Conservation (phyloP, 1,139 yeast species). For the Ashbya aceris region DNA sequence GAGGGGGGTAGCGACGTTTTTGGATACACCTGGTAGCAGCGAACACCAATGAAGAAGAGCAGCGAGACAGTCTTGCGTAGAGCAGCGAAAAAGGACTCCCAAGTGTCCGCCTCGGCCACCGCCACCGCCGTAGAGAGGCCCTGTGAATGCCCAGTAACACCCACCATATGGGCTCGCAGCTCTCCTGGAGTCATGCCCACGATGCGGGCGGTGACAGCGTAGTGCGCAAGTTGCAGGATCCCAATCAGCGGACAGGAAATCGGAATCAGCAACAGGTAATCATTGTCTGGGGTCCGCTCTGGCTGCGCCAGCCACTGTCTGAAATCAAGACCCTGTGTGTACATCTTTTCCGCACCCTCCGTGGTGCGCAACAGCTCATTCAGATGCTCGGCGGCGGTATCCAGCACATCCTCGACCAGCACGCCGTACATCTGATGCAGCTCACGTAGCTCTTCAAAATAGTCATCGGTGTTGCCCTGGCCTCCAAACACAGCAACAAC, state of each 20-base stretch:
- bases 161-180: slow-evolving; percentile 58
- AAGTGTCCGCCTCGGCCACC: slow-evolving; percentile 72
- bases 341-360: slow-evolving; percentile 75
- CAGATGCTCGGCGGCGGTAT: slow-evolving; percentile 59
- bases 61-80: slow-evolving; percentile 74
- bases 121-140: slow-evolving; percentile 94
- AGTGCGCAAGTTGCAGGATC: slow-evolving; percentile 89
- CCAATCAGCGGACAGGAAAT: slow-evolving; percentile 94
- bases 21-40: slow-evolving; percentile 86
- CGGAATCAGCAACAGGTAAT: slow-evolving; percentile 83
- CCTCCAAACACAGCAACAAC: slow-evolving; percentile 92
- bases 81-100: slow-evolving; percentile 71
- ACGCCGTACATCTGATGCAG: slow-evolving; percentile 69
- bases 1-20: slow-evolving; percentile 91
- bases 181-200: slow-evolving; percentile 88
- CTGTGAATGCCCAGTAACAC: slow-evolving; percentile 97
- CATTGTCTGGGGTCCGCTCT: slow-evolving; percentile 81
- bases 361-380: slow-evolving; percentile 61
- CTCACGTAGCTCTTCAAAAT: slow-evolving; percentile 92
- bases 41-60: slow-evolving; percentile 86
- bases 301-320: slow-evolving; percentile 79
- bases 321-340: slow-evolving; percentile 88
- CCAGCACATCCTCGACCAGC: slow-evolving; percentile 62
- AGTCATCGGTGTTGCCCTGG: slow-evolving; percentile 97
- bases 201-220: slow-evolving; percentile 75